Evolutionary conservation across 495 filamentous ascomycete species (phyloP), one percentile per base, ranked within the genome.

Genomic region (Penicillium desertorum): DNA sequence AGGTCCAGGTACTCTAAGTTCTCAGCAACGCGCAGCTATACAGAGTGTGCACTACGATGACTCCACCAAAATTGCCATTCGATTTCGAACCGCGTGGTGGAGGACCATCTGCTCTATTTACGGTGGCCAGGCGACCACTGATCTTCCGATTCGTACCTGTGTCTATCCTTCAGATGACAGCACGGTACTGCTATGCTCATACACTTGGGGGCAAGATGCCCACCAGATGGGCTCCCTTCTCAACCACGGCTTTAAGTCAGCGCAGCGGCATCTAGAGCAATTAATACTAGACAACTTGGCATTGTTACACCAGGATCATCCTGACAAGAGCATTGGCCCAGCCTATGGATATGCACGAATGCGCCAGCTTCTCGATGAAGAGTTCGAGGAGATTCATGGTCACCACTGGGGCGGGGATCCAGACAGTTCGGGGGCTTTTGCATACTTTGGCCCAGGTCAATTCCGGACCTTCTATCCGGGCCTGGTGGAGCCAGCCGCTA

Each of bases 121-220:
- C 16, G 77, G 76, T 8, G 78, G 76, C 11, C 43, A 66, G 10
- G 64, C 64, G 3, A 57, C 37, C 22, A 74, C 74, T 7, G 76
- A 79, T 59, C 60, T 71, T n/a, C 58, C 62, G 12, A 65, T 74
- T 23, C 63, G 77, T 4, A 67, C 58, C 17, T 67, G 65, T 56
- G 77, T 79, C 9, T 81, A 79, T 66, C 78, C 77, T 8, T 73
- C 71, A 1, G 42, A 51, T 30, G 34, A 39, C 43, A 30, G 50
- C 12, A 53, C 61, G 0, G 72, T 77, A 8, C 66, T 81, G 9
- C 66, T 81, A 14, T 64, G 60, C 41, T 72, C 69, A 0, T 80
- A 79, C 54, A 71, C 73, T n/a, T 77, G 74, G 74, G 54, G 57
- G 8, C 70, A 74, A 42, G 78, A 81, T 59, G 73, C 74, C 3